Evolutionary conservation across 305 asterid species (phyloP), one percentile per base, ranked within the genome.

Genomic region (Rubia balearica): DNA sequence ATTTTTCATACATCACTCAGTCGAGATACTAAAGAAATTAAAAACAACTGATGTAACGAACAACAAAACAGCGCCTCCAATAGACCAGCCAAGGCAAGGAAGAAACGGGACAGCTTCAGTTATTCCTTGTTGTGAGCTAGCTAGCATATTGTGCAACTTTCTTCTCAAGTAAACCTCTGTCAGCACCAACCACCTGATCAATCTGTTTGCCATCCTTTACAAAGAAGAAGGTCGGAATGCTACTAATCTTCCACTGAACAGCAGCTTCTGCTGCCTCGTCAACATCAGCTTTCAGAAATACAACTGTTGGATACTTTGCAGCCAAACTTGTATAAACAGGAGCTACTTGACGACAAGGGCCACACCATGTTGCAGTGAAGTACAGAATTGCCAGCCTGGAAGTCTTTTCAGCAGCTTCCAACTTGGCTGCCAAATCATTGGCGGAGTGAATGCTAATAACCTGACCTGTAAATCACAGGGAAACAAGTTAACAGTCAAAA

Each of bases 301-400:
- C 85, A 17, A 69, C 81, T 48, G 79, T 82, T 13, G 86, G 87
- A 51, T 83, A 76, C 66, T 81, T 80, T 17, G 38, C 72, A 0
- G 94, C 89, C 68, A 82, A 76, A 66, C 61, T 77, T 30, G 83
- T 59, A 61, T 64, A 87, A 22, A 76, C 40, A 6, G 89, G 96
- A 65, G 81, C 73, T 13, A 84, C 43, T 67, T 74, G 40, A 38
- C 76, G 76, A 67, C 91, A 88, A 16, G 95, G 89, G 22, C 89
- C 90, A 62, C 86, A 79, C 95, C 91, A 90, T 33, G 76, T 62
- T 53, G 93, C 89, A 3, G 88, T 85, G 76, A 85, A 90, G 72
- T 83, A 90, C 16, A 90, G 76, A 14, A 90, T 53, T 45, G 85
- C 80, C 22, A 90, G 85, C 10, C 83, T 80, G 0, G 84, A 81